These are phyloP conservation scores for Neofusicoccum parvum DNA, from an alignment of 2,329 filamentous ascomycete genomes.

Conservation along the genomic window DNA sequence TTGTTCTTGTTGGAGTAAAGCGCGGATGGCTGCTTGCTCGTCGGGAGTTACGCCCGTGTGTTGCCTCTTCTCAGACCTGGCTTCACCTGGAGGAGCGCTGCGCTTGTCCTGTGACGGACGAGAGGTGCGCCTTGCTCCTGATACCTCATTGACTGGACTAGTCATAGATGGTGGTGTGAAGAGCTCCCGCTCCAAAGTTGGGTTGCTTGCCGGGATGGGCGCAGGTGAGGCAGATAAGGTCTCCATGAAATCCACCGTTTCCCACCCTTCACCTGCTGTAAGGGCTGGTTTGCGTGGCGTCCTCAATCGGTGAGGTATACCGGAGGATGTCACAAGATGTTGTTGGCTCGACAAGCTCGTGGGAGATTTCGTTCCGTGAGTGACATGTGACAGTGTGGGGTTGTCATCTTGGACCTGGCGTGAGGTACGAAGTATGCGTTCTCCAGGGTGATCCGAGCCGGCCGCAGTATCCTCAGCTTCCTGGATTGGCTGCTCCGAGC, in stretches of 20 bases:
- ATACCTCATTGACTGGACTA: not conserved
- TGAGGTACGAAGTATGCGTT: not conserved
- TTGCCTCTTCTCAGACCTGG: not conserved
- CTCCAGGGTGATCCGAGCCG: not conserved
- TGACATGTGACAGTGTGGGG: not conserved
- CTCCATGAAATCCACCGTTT: not conserved
- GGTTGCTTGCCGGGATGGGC: no score
- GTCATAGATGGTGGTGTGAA: not conserved
- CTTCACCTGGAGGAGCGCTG: no score
- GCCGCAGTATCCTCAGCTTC: not conserved
- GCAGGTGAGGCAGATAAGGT: not conserved
- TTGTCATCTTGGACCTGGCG: not conserved
- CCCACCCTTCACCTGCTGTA: not conserved
- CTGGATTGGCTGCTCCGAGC: no score
- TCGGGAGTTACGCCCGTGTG: not conserved
- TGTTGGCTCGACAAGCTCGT: not conserved
- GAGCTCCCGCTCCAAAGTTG: not conserved
- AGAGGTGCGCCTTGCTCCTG: no score
- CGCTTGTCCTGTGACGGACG: not conserved
- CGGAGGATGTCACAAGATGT: not conserved
- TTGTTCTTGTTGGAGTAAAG: not conserved
- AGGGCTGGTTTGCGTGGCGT: not conserved
- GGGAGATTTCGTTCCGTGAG: not conserved
- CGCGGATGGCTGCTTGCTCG: slow-evolving; percentile 7
- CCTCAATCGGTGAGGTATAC: not conserved